These are phyloP conservation scores for Fusarium albidum DNA, from an alignment of 2,329 filamentous ascomycete species.

Conservation along the genomic window DNA sequence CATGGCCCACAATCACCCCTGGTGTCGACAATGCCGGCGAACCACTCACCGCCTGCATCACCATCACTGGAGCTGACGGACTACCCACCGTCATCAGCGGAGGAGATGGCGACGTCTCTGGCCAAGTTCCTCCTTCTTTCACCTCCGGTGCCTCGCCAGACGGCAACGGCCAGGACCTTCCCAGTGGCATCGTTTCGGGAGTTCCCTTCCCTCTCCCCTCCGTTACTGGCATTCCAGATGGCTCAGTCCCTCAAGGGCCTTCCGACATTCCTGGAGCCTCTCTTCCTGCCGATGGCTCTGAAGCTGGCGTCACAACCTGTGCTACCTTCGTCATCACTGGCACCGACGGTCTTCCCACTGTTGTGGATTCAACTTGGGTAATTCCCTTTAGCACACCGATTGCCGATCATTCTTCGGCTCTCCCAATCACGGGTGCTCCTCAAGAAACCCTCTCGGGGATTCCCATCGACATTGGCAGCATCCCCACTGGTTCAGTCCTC, in stretches of 20 bases:
- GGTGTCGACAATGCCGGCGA: slow-evolving; percentile 16
- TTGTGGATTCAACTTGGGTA: slow-evolving; percentile 47
- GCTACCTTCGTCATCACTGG: slow-evolving; percentile 44
- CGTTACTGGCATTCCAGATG: slow-evolving; percentile 12
- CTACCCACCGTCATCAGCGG: slow-evolving; percentile 39
- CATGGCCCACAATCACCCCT: slow-evolving; percentile 25
- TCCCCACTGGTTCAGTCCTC: slow-evolving; percentile 20
- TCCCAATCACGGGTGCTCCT: slow-evolving; percentile 17
- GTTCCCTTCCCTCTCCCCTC: slow-evolving; percentile 23
- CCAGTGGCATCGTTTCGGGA: slow-evolving; percentile 21
- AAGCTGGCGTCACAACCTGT: slow-evolving; percentile 32
- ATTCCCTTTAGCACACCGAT: slow-evolving; percentile 30
- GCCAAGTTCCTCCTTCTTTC: slow-evolving; percentile 22
- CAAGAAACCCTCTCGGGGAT: slow-evolving; percentile 25
- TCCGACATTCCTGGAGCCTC: slow-evolving; percentile 14
- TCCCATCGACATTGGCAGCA: slow-evolving; percentile 22
- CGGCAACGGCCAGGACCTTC: slow-evolving; percentile 23
- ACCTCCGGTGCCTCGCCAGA: slow-evolving; percentile 13
- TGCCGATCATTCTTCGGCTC: slow-evolving; percentile 21
- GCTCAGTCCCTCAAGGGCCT: slow-evolving; percentile 12
- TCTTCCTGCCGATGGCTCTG: slow-evolving; percentile 13
- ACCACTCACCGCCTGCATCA: slow-evolving; percentile 28
- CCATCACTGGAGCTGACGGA: slow-evolving; percentile 37
- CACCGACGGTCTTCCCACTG: slow-evolving; percentile 44
- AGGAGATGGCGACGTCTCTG: slow-evolving; percentile 10